These are phyloP conservation scores for Eremomyces bilateralis DNA, from an alignment of 495 filamentous ascomycete genomes.

Conservation along the genomic window DNA sequence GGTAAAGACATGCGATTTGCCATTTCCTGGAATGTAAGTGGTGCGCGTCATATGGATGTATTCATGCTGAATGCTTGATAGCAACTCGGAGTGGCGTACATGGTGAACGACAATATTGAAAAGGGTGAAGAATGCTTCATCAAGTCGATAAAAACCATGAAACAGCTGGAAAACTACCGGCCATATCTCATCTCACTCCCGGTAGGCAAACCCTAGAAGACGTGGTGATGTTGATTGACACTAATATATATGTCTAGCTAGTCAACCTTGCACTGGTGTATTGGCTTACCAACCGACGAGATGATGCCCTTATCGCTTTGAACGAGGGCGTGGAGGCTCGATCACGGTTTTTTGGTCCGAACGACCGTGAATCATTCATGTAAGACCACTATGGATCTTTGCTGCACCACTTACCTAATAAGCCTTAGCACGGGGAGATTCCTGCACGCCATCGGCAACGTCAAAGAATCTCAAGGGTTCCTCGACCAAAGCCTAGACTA, in stretches of 20 bases:
- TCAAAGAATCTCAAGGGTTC: constrained; percentile 6
- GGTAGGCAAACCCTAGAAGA: too few relatives aligned
- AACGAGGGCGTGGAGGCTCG: constrained; percentile 6
- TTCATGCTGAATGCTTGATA: too few relatives aligned
- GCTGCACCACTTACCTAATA: not conserved
- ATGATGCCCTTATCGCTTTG: constrained; percentile 8
- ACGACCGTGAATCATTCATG: constrained; percentile 11
- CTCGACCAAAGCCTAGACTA: constrained; percentile 13
- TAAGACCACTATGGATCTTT: constrained; percentile 5
- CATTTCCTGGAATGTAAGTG: constrained; percentile 9
- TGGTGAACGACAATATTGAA: constrained; percentile 3
- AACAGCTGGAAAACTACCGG: constrained; percentile 2
- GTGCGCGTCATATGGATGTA: constrained; percentile 8
- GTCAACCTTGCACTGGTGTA: constrained; percentile 13
- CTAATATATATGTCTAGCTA: too few relatives aligned
- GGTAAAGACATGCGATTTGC: constrained; percentile 5
- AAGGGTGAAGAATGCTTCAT: constrained; percentile 10
- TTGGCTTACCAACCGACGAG: constrained; percentile 8
- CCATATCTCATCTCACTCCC: constrained; percentile 8
- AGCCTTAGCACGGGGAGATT: constrained; percentile 14
- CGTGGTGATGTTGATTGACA: too few relatives aligned
- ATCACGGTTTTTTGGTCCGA: constrained; percentile 7
- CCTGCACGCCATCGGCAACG: constrained; percentile 17
- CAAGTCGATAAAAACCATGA: constrained; percentile 6
- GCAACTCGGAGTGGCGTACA: too few relatives aligned